phyloP scores from a whole-genome alignment of 1,139 yeast genomes.

The Diutina neorugosa region DNA sequence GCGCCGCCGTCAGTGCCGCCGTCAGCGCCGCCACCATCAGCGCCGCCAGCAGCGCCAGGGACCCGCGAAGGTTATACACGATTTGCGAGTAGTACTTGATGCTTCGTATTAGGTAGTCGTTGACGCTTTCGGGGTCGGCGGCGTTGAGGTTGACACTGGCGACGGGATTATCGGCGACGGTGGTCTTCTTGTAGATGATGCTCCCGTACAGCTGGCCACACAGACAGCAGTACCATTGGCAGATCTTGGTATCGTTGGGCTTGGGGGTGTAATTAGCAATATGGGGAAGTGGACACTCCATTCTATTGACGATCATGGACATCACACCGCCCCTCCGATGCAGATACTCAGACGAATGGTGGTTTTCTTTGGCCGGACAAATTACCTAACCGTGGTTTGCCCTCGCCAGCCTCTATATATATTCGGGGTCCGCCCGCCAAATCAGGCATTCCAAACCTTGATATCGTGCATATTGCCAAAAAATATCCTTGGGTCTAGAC shows the following conservation, averaged over 20 bases:
- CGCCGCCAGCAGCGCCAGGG: not conserved
- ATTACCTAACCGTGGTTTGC: not conserved
- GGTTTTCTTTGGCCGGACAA: not conserved
- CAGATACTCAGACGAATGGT: not conserved
- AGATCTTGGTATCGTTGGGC: constrained; percentile 20
- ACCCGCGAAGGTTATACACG: not conserved
- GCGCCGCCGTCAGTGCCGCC: not conserved
- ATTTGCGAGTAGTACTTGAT: constrained; percentile 3
- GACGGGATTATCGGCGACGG: not conserved
- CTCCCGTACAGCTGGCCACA: constrained; percentile 39
- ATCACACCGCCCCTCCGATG: not conserved
- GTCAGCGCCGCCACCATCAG: not conserved
- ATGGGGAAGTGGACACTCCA: not conserved
- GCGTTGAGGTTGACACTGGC: not conserved
- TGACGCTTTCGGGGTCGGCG: not conserved
- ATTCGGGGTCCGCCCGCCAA: not conserved
- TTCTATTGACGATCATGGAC: not conserved
- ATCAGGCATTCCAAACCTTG: not conserved
- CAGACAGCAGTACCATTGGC: constrained; percentile 43
- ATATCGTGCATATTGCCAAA: not conserved
- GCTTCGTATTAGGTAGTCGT: not conserved
- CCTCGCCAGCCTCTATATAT: not conserved
- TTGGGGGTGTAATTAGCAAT: not conserved
- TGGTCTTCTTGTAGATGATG: not conserved
- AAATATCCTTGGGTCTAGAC: not conserved